A percentile compares a stretch with the other conserved stretches of the same genome.
Conservation (phyloP, 306 rosid genomes). For the Prunus fruticosa region DNA sequence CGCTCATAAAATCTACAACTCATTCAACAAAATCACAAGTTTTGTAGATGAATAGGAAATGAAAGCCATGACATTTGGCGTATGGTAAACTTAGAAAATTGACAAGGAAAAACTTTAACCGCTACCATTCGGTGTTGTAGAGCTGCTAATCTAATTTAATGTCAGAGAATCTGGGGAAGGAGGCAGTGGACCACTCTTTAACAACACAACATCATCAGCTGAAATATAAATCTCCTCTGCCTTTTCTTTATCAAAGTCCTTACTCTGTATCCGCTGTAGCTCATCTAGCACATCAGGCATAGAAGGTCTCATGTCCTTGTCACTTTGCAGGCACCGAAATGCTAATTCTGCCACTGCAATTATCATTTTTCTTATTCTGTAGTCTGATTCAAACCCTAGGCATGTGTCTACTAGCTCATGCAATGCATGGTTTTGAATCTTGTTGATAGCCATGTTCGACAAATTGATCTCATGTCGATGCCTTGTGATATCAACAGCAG, state of each 20-base stretch:
- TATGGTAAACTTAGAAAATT: no score
- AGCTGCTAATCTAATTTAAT: slow-evolving; percentile 32
- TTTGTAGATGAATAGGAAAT: slow-evolving; percentile 10
- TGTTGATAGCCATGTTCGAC: slow-evolving; percentile 72
- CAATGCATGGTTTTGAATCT: slow-evolving; percentile 55
- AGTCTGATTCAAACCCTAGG: slow-evolving; percentile 64
- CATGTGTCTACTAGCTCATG: slow-evolving; percentile 63
- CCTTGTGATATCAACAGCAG: slow-evolving; percentile 84
- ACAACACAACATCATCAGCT: slow-evolving; percentile 38
- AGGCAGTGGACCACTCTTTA: slow-evolving; percentile 44
- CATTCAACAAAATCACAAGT: slow-evolving; percentile 10
- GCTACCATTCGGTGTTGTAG: slow-evolving; percentile 51
- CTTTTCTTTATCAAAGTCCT: slow-evolving; percentile 28
- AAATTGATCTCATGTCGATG: slow-evolving; percentile 79
- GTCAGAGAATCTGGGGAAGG: slow-evolving; percentile 44
- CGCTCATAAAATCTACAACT: slow-evolving; percentile 36
- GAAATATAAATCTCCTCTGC: slow-evolving; percentile 49
- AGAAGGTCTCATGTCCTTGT: slow-evolving; percentile 63
- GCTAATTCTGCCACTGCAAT: slow-evolving; percentile 76
- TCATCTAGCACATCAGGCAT: slow-evolving; percentile 56
- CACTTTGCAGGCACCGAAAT: slow-evolving; percentile 66
- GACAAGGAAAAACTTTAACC: slow-evolving; percentile 17
- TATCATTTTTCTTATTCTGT: slow-evolving; percentile 47
- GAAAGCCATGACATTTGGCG: not conserved
- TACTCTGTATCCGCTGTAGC: slow-evolving; percentile 47